Evolutionary conservation across 2,329 filamentous ascomycete genomes (phyloP), one percentile per base, ranked within the genome.

Genomic region (Epichloe bromicola): DNA sequence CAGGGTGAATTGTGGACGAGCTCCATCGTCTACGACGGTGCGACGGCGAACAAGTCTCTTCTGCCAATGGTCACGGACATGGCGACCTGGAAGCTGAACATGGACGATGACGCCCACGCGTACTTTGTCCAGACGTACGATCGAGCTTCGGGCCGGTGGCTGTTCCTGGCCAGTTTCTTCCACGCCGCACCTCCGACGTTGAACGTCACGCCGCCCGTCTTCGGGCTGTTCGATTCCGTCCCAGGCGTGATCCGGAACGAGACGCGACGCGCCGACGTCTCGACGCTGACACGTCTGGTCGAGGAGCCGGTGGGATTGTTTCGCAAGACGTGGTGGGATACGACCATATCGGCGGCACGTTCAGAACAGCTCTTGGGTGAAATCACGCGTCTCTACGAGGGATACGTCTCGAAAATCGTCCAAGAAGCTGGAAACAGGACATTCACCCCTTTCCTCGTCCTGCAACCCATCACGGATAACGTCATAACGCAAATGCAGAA

Each of bases 391-490:
- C 36, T 38, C 14, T 38, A 38, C 36, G n/a, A 38, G n/a, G 36
- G 3, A 38, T n/a, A 38, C 36, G 36, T 38, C 14, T n/a, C 7
- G 14, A 38, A 38, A 15, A 14, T 38, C 14, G 3, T 38, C 14
- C 12, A n/a, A n/a, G 7, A 5, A n/a, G 36, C 36, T 38, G n/a
- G n/a, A 15, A 8, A n/a, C 14, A 38, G n/a, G 36, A 38, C 12
- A 3, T 55, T 61, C 0, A 34, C 60, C 3, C 65, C 67, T 3
- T 57, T 53, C 49, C 62, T 58, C 41, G 58, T 59, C 47, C 60
- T 69, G 46, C 71, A 76, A 53, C 69, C 67, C 12, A 66, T 75
- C 46, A 68, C 70, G 0, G 61, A 61, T 6, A 62, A 63, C 38
- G 59, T 68, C 53, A 63, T 65, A 6, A 57, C 61, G 4, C 51